phyloP scores from a whole-genome alignment of 768 basidiomycete species.

The Sutorius australiensis region DNA sequence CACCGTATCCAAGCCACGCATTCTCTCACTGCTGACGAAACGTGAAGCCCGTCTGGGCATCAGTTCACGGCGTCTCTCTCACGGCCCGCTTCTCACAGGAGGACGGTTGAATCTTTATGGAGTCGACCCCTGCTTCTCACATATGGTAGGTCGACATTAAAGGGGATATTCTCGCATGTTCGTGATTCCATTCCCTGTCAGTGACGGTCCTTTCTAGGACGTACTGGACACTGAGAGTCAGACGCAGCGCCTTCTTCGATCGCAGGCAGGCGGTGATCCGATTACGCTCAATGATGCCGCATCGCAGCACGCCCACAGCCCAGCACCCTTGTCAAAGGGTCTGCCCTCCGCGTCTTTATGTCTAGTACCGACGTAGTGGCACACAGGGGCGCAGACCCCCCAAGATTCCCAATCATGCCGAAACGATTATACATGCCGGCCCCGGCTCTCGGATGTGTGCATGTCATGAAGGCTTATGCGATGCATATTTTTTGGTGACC shows the following conservation, averaged over 20 bases:
- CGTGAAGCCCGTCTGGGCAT: conserved; percentile 2
- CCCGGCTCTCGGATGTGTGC: conserved; percentile 7
- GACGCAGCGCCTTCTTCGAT: conserved; percentile 25
- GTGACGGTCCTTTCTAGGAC: conserved; percentile 13
- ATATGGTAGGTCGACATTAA: conserved; percentile 6
- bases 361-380: conserved; percentile 5
- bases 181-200: conserved; percentile 21
- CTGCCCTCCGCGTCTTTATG: conserved; percentile 1
- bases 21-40: conserved; percentile 18
- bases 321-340: conserved; percentile 15
- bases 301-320: conserved; percentile 23
- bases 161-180: conserved; percentile 15
- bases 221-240: conserved; percentile 15
- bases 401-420: conserved; percentile 3
- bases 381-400: not conserved
- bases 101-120: conserved; percentile 6
- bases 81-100: conserved; percentile 22
- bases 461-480: conserved; percentile 5
- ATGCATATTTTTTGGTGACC: conserved; percentile 7
- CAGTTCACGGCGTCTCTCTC: conserved; percentile 5
- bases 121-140: conserved; percentile 20
- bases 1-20: conserved; percentile 16
- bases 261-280: conserved; percentile 10
- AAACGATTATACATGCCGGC: not conserved
- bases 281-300: conserved; percentile 17